Percentiles rank a stretch among this genome's conserved stretches.
phyloP scores from a whole-genome alignment of 148 eudicot species.

The Fagopyrum tataricum region DNA sequence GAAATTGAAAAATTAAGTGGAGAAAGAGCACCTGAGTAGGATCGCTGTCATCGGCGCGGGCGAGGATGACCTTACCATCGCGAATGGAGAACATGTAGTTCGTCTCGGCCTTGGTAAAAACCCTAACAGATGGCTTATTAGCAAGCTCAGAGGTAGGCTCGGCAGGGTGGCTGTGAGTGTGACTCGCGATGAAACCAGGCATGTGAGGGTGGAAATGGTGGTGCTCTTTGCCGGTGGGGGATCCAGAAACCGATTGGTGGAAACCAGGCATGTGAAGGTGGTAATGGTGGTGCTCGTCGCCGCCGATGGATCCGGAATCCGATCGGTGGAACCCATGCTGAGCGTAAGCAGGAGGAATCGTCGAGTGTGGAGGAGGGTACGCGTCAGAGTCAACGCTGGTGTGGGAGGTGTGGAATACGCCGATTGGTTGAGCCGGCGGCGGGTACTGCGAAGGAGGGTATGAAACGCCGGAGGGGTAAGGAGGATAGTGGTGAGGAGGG shows the following conservation, averaged over 20 bases:
- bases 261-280: no score
- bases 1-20: background rate
- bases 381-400: constrained; percentile 12
- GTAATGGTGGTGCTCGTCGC: no score
- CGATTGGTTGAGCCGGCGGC: constrained; percentile 7
- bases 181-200: constrained; percentile 35
- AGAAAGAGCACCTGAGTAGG: constrained; percentile 38
- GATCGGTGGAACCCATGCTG: constrained; percentile 12
- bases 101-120: constrained; percentile 49
- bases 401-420: constrained; percentile 15
- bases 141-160: constrained; percentile 16
- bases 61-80: constrained; percentile 62
- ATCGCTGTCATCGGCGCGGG: constrained; percentile 48
- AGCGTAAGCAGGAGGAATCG: background rate
- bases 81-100: constrained; percentile 51
- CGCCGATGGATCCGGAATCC: no score
- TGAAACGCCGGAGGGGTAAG: constrained; percentile 17
- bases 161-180: constrained; percentile 17
- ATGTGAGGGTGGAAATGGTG: constrained; percentile 41
- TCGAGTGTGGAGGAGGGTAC: constrained; percentile 24
- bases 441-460: constrained; percentile 23
- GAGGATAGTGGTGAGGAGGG: constrained; percentile 4
- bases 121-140: constrained; percentile 43
- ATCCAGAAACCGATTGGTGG: background rate
- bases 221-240: background rate